phyloP scores from a whole-genome alignment of 2,329 filamentous ascomycete genomes.

The Penicillium sp. region DNA sequence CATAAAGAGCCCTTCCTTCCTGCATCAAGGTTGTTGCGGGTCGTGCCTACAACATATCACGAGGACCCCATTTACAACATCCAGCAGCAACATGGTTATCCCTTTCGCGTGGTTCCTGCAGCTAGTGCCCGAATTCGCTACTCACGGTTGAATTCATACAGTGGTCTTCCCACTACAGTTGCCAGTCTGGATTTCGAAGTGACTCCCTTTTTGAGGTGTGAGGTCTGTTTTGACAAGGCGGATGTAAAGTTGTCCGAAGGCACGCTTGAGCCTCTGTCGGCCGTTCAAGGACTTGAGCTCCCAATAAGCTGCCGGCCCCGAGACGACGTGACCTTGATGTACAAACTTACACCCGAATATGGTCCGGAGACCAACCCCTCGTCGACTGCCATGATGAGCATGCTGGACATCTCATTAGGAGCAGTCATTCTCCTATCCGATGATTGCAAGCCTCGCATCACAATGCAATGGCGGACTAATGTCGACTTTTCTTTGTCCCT shows the following conservation, averaged over 20 bases:
- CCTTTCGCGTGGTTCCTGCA: slow-evolving; percentile 62
- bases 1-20: slow-evolving; percentile 60
- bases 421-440: slow-evolving; percentile 49
- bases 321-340: slow-evolving; percentile 64
- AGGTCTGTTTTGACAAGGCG: slow-evolving; percentile 57
- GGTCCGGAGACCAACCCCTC: slow-evolving; percentile 44
- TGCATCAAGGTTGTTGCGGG: slow-evolving; percentile 63
- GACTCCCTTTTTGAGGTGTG: slow-evolving; percentile 58
- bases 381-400: slow-evolving; percentile 46
- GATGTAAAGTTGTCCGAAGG: slow-evolving; percentile 56
- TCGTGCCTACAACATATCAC: slow-evolving; percentile 58
- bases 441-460: slow-evolving; percentile 51
- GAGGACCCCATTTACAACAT: slow-evolving; percentile 61
- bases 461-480: slow-evolving; percentile 56
- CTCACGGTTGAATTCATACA: slow-evolving; percentile 54
- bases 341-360: slow-evolving; percentile 55
- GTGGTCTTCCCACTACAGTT: slow-evolving; percentile 54
- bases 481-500: slow-evolving; percentile 56
- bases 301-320: slow-evolving; percentile 56
- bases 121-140: slow-evolving; percentile 63
- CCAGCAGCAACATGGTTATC: slow-evolving; percentile 58
- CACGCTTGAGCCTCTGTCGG: slow-evolving; percentile 51
- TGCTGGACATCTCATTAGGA: slow-evolving; percentile 56
- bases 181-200: slow-evolving; percentile 63
- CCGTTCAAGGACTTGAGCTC: slow-evolving; percentile 41